These are phyloP conservation scores for Ceratocystiopsis brevicomis DNA, from an alignment of 2,329 filamentous ascomycete species.

Conservation along the genomic window DNA sequence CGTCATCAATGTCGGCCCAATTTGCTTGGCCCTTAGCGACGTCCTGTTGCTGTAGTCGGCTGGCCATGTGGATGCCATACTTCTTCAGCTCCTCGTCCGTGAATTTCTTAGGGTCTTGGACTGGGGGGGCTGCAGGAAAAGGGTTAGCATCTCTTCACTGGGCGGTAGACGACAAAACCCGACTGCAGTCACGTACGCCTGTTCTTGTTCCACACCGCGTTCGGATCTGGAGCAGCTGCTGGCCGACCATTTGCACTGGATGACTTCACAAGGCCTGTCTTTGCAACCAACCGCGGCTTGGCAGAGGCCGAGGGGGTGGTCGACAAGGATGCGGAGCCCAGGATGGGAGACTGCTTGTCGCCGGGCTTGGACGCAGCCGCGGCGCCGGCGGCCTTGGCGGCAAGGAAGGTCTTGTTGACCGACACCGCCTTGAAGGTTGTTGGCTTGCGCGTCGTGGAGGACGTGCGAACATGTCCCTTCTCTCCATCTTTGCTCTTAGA, in stretches of 20 bases:
- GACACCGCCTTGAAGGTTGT: slow-evolving; percentile 69
- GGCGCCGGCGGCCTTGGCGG: slow-evolving; percentile 40
- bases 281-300: slow-evolving; percentile 57
- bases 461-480: slow-evolving; percentile 37
- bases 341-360: slow-evolving; percentile 29
- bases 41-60: slow-evolving; percentile 58
- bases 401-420: slow-evolving; percentile 67
- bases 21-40: slow-evolving; percentile 46
- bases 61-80: slow-evolving; percentile 72
- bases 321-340: slow-evolving; percentile 23
- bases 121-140: slow-evolving; percentile 30
- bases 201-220: slow-evolving; percentile 78
- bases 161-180: not conserved
- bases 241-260: slow-evolving; percentile 35
- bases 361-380: slow-evolving; percentile 26
- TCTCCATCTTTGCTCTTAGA: slow-evolving; percentile 35
- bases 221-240: slow-evolving; percentile 46
- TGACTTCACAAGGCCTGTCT: slow-evolving; percentile 43
- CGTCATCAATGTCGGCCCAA: slow-evolving; percentile 80
- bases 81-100: slow-evolving; percentile 78
- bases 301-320: slow-evolving; percentile 25
- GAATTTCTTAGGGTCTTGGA: slow-evolving; percentile 59
- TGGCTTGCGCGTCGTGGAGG: slow-evolving; percentile 51
- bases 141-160: not conserved
- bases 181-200: slow-evolving; percentile 36